Evolutionary conservation across 2,329 filamentous ascomycete species (phyloP).

Genomic region (Hymenoscyphus infarciens): DNA sequence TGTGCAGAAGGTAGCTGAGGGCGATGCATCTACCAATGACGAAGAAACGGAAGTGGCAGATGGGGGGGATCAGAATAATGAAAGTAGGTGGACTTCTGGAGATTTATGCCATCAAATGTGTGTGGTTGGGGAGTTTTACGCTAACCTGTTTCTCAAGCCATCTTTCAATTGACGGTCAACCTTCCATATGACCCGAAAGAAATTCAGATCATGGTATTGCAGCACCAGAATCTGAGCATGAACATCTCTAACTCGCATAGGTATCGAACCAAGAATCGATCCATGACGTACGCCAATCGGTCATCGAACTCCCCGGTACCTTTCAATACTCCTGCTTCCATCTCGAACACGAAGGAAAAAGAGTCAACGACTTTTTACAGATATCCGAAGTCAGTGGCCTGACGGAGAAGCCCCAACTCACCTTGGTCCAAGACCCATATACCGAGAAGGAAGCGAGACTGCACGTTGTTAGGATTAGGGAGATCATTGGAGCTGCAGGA

Average conservation of each 20-base stretch:
- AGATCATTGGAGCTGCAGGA: conserved; percentile 88
- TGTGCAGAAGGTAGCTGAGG: conserved; percentile 5
- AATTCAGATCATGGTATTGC: conserved; percentile 78
- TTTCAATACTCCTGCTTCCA: conserved; percentile 99
- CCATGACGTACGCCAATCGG: conserved; percentile 93
- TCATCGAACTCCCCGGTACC: conserved; percentile 87
- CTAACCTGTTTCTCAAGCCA: conserved; percentile 39
- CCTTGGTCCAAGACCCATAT: conserved; percentile 88
- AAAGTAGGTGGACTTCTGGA: conserved; percentile 29
- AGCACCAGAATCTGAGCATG: conserved; percentile 4
- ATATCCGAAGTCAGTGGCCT: conserved; percentile 85
- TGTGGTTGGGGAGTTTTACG: conserved; percentile 4
- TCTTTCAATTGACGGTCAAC: conserved; percentile 67
- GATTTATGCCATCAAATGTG: not conserved
- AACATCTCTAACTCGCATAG: conserved; percentile 44
- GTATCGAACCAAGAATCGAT: conserved; percentile 93
- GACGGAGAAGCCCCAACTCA: conserved; percentile 71
- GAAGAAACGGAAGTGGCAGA: conserved; percentile 27
- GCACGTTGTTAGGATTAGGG: conserved; percentile 85
- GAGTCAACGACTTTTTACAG: conserved; percentile 93
- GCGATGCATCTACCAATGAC: conserved; percentile 22
- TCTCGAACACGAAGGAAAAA: conserved; percentile 82
- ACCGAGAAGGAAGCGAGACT: conserved; percentile 97
- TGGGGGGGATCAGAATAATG: conserved; percentile 28
- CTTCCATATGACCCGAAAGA: conserved; percentile 76